Conservation (phyloP, 306 rosid genomes). For the barrel medic (Medicago truncatula) region MtrunA17r5.0-ANR NC_053044.1:7719001-7719500, state of each 20-base stretch:
- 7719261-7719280: neutral
- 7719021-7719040: neutral
- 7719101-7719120: neutral
- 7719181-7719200: neutral
- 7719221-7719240: neutral
- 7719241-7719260: neutral
- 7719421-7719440: slow-evolving; percentile 1
- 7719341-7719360: neutral
- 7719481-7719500: slow-evolving; percentile 68
- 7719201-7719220: neutral
- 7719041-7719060: neutral
- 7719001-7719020: too few relatives aligned
- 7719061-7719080: neutral
- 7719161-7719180: neutral
- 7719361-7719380: neutral
- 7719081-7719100: neutral
- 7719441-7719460: slow-evolving; percentile 2
- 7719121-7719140: neutral
- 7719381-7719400: neutral
- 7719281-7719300: neutral
- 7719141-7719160: neutral
- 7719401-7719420: slow-evolving; percentile 1
- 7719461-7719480: slow-evolving; percentile 13
- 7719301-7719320: neutral
- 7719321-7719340: too few relatives aligned